A percentile compares a stretch with the other conserved stretches of the same genome.
These are phyloP conservation scores for Corymbia calophylla DNA, from an alignment of 441 rosid species.

Conservation along the genomic window DNA sequence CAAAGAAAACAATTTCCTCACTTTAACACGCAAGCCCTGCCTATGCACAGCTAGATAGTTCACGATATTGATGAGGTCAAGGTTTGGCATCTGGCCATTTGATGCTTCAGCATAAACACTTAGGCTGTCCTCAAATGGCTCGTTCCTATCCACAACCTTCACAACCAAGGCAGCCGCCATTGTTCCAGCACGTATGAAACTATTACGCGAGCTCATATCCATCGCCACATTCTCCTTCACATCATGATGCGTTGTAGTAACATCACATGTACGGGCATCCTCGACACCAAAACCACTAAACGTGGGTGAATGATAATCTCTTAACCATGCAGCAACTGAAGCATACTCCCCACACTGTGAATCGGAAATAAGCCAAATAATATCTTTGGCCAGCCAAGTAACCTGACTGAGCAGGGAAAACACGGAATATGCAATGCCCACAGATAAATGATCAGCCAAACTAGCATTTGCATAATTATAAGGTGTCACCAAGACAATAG, in stretches of 20 bases:
- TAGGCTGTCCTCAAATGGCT: conserved; percentile 51
- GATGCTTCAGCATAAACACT: conserved; percentile 85
- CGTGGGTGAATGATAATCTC: conserved; percentile 68
- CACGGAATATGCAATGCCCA: conserved; percentile 58
- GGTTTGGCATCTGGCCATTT: conserved; percentile 98
- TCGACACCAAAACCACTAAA: conserved; percentile 30
- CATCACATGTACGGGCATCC: conserved; percentile 25
- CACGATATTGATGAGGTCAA: conserved; percentile 86
- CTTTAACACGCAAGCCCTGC: conserved; percentile 73
- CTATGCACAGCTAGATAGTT: conserved; percentile 83
- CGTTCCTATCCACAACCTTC: conserved; percentile 59
- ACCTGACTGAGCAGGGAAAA: conserved; percentile 79
- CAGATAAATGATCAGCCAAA: conserved; percentile 42
- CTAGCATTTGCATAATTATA: conserved; percentile 46
- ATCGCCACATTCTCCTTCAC: conserved; percentile 6
- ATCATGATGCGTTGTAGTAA: conserved; percentile 2
- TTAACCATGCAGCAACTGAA: conserved; percentile 79
- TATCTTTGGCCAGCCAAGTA: conserved; percentile 92
- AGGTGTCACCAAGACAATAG: conserved; percentile 88
- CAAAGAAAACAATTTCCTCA: conserved; percentile 54
- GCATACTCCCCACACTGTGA: conserved; percentile 77
- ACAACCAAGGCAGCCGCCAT: conserved; percentile 88
- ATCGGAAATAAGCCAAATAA: conserved; percentile 87
- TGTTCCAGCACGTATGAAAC: conserved; percentile 80
- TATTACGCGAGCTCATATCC: conserved; percentile 23